These are phyloP conservation scores for Dryas drummondii DNA, from an alignment of 306 rosid species.

Conservation along the genomic window DNA sequence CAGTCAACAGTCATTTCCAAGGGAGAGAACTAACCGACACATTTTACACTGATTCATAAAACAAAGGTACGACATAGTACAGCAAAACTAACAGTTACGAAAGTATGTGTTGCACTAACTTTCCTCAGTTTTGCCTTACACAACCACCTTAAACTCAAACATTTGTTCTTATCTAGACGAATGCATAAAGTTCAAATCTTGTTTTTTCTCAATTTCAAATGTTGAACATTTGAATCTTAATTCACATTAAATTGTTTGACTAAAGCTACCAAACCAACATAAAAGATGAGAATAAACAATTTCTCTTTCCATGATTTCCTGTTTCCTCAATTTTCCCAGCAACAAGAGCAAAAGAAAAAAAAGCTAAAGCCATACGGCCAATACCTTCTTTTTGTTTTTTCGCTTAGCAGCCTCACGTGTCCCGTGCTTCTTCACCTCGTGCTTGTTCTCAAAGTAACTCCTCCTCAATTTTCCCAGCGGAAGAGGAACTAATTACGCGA, in stretches of 20 bases:
- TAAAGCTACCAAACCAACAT: not conserved
- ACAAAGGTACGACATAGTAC: not conserved
- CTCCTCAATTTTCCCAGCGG: conserved; percentile 53
- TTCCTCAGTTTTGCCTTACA: not conserved
- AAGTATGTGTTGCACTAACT: not conserved
- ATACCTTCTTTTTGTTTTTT: conserved; percentile 43
- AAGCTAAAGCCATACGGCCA: conserved; percentile 28
- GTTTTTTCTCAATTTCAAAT: not conserved
- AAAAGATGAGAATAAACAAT: not conserved
- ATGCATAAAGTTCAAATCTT: not conserved
- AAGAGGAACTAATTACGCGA: no score
- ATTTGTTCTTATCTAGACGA: not conserved
- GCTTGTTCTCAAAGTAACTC: conserved; percentile 59
- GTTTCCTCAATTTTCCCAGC: not conserved
- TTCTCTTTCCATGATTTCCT: not conserved
- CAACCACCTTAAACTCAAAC: not conserved
- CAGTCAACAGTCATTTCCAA: conserved; percentile 4
- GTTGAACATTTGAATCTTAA: not conserved
- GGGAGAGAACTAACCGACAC: not conserved
- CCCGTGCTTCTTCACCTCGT: conserved; percentile 75
- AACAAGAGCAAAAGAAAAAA: not conserved
- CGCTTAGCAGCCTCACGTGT: conserved; percentile 81
- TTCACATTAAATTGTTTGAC: not conserved
- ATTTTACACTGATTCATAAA: not conserved
- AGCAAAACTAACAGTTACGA: not conserved